Evolutionary conservation across 1,284 basidiomycete genomes (phyloP), one percentile per base, ranked within the genome.

Genomic region (Sporisorium sorghi): DNA sequence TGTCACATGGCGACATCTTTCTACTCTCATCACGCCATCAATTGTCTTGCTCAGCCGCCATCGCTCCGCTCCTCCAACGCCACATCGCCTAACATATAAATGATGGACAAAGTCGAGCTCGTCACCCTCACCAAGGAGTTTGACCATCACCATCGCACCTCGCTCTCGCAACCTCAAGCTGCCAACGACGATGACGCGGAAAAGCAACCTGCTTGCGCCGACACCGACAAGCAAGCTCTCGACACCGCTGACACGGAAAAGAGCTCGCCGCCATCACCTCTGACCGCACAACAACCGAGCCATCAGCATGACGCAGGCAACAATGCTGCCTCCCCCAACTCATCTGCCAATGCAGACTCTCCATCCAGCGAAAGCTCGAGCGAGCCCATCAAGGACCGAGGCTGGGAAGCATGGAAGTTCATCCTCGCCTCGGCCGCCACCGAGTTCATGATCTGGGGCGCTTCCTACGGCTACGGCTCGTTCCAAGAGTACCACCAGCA

Each of bases 401-500:
- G 70, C 19, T 73, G 63, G 63, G 43, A 42, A 28, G 72, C 72
- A 17, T 74, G 67, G 66, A 50, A 53, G 30, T 77, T 77, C 24
- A 42, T 77, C 12, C 52, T 67, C 39, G 59, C 64, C 21, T 59
- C 64, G 10, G 61, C 63, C 7, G 46, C 58, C 6, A 75, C 61
- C 47, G 73, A 76, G 61, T 61, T 77, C 32, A 74, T 78, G 64
- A 65, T 73, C 57, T 77, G 76, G 76, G 77, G 77, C 23, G 57
- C 62, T 8, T 58, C 69, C 14, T 69, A 76, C 58, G 68, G 77
- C 11, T 83, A 78, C 48, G 83, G 83, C 15, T 70, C 78, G 5
- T 82, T 78, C 52, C 81, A 83, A 49, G 75, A 79, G 33, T 84
- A 81, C 44, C 82, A 82, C 56, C 46, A 69, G 44, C 69, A 75